Base-by-base conservation (phyloP, 1,139 yeast species). In the Saccharomyces hybrid region DNA sequence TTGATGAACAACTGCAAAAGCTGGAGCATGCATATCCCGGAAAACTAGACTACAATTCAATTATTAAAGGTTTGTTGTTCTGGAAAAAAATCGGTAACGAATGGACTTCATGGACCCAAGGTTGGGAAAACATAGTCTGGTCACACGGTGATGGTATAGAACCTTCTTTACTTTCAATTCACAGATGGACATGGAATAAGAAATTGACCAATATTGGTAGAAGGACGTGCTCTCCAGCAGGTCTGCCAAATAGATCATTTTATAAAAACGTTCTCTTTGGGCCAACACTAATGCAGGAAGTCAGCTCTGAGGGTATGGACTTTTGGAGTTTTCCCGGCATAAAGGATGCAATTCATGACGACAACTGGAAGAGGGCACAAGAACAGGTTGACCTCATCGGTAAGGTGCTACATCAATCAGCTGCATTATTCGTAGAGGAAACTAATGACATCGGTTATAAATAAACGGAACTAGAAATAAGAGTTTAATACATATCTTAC, bases 111-210 rank as follows among this genome's bases (percentile, higher is more conserved):
- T 70, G 71, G 71, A 52, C 57, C 4, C 57, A 60, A 48, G 57
- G 63, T 32, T 69, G 73, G 73, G 57, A 61, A 14, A 63, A 62
- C 53, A 58, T 64, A 27, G 67, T 67, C 8, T 57, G 61, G 47
- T 52, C 60, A 9, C 62, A 62, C 51, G 57, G 74, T 71, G 63
- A 73, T 68, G 74, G 75, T 0, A 66, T 79, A 6, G 96, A 88
- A 65, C 91, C 96, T 0, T 80, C 89, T 2, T 69, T 86, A 50
- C 73, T 86, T 55, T 79, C 91, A 0, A 78, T 83, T 57, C 83
- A 81, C 61, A 77, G 98, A 63, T 81, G 89, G 85, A 81, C 80
- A 58, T 86, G 95, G 89, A 91, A 91, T 71, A 78, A 82, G 31
- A 81, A 82, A 58, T 71, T 89, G 66, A 71, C 81, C 16, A 71